phyloP scores from a whole-genome alignment of 2,329 filamentous ascomycete genomes.

The Trichoderma guizhouense region DNA sequence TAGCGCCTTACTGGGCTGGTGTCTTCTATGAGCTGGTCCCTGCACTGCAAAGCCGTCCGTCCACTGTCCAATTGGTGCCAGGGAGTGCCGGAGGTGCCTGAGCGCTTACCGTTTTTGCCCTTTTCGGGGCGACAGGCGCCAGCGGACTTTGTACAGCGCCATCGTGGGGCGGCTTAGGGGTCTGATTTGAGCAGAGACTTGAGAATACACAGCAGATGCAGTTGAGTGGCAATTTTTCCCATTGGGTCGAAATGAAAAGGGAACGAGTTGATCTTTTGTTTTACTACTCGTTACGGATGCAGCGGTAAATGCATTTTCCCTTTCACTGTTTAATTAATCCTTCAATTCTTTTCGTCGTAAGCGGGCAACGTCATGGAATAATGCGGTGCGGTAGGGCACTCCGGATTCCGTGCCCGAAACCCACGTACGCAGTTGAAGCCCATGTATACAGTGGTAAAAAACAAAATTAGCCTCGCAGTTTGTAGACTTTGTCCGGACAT shows the following conservation, averaged over 20 bases:
- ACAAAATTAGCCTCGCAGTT: neutral
- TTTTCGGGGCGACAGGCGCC: neutral
- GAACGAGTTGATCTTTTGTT: neutral
- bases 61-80: neutral
- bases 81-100: conserved; percentile 9
- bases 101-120: conserved; percentile 10
- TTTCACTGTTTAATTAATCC: neutral
- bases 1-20: neutral
- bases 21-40: neutral
- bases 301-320: neutral
- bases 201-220: neutral
- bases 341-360: neutral
- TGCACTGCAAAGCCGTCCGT: neutral
- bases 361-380: neutral
- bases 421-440: too few relatives aligned
- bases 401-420: neutral
- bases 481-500: neutral
- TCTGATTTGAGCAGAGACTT: neutral
- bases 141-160: conserved; percentile 6
- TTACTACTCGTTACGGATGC: neutral
- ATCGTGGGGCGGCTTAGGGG: conserved; percentile 9
- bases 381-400: neutral
- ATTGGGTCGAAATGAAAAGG: neutral
- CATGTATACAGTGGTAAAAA: neutral
- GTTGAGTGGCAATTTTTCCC: neutral